Evolutionary conservation across 352 stramenopile genomes (phyloP).

Genomic region (Lagenidium giganteum): DNA sequence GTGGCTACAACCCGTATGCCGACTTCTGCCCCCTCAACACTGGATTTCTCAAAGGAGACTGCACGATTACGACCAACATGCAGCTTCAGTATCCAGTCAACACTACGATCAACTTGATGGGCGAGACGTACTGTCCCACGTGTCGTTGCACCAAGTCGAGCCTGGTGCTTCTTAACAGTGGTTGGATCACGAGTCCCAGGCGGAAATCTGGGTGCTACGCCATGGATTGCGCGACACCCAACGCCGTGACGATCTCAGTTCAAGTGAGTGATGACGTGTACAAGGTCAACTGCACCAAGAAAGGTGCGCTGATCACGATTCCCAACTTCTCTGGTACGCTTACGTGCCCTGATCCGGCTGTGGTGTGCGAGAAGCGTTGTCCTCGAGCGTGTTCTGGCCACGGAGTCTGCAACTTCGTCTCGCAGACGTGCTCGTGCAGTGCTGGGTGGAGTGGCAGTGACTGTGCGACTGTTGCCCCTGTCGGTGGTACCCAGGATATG

Average conservation of each 20-base stretch:
- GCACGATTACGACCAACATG: constrained; percentile 53
- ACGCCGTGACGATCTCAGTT: constrained; percentile 37
- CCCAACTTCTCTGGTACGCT: constrained; percentile 41
- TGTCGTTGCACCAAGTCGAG: constrained; percentile 68
- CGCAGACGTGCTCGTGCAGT: constrained; percentile 19
- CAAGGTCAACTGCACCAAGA: constrained; percentile 37
- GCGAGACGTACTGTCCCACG: constrained; percentile 66
- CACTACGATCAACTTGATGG: constrained; percentile 69
- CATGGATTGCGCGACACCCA: constrained; percentile 44
- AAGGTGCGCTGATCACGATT: constrained; percentile 32
- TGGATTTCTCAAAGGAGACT: constrained; percentile 64
- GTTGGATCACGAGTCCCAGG: constrained; percentile 45
- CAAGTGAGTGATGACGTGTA: constrained; percentile 14
- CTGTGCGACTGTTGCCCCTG: too few species aligned
- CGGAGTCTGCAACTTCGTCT: constrained; percentile 23
- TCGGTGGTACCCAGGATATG: too few species aligned
- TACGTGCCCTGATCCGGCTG: constrained; percentile 57
- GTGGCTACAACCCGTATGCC: constrained; percentile 57
- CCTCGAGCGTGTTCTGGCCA: constrained; percentile 25
- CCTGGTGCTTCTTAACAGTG: constrained; percentile 55
- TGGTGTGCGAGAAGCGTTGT: constrained; percentile 46
- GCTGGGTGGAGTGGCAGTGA: constrained; percentile 18
- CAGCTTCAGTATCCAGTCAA: constrained; percentile 29
- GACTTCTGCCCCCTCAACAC: constrained; percentile 80
- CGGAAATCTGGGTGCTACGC: constrained; percentile 75